Percentiles rank a stretch among this genome's conserved stretches.
phyloP scores from a whole-genome alignment of 805 yeast species.

The Metschnikowia corniflorae region DNA sequence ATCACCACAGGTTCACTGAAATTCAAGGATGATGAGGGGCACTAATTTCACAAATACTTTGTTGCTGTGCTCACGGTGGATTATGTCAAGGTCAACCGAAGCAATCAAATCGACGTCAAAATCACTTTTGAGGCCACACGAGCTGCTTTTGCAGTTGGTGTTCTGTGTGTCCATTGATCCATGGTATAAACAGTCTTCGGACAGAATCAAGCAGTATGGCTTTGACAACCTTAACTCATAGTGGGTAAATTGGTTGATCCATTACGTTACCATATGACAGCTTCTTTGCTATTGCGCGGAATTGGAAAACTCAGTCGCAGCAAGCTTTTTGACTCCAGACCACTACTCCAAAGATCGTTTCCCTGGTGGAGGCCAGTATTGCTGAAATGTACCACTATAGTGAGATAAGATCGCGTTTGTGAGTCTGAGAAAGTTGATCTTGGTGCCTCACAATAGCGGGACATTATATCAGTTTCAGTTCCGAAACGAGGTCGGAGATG shows the following conservation, averaged over 20 bases:
- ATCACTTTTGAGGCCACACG: conserved; percentile 31
- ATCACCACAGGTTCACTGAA: conserved; percentile 42
- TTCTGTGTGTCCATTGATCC: conserved; percentile 57
- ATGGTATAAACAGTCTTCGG: conserved; percentile 58
- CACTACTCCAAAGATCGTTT: conserved; percentile 60
- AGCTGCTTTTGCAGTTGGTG: conserved; percentile 43
- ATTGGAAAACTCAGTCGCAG: conserved; percentile 41
- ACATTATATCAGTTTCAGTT: too few relatives aligned
- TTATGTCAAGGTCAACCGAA: conserved; percentile 18
- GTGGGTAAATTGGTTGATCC: conserved; percentile 56
- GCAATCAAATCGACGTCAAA: conserved; percentile 30
- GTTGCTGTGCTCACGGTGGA: conserved; percentile 30
- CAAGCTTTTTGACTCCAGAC: conserved; percentile 60
- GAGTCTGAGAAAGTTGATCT: too few relatives aligned
- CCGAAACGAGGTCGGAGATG: too few relatives aligned
- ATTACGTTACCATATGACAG: conserved; percentile 69
- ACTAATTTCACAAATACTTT: conserved; percentile 38
- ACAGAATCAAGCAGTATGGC: conserved; percentile 44
- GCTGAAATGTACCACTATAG: too few relatives aligned
- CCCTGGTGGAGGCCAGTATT: conserved; percentile 57
- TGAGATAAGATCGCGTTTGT: too few relatives aligned
- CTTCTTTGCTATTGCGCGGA: conserved; percentile 60
- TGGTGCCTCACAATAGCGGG: too few relatives aligned
- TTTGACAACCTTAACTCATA: conserved; percentile 54
- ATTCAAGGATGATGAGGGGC: conserved; percentile 33